A percentile compares a stretch with the other conserved stretches of the same genome.
Evolutionary conservation across 805 yeast species (phyloP).

Genomic region (Yamadazyma sp.): DNA sequence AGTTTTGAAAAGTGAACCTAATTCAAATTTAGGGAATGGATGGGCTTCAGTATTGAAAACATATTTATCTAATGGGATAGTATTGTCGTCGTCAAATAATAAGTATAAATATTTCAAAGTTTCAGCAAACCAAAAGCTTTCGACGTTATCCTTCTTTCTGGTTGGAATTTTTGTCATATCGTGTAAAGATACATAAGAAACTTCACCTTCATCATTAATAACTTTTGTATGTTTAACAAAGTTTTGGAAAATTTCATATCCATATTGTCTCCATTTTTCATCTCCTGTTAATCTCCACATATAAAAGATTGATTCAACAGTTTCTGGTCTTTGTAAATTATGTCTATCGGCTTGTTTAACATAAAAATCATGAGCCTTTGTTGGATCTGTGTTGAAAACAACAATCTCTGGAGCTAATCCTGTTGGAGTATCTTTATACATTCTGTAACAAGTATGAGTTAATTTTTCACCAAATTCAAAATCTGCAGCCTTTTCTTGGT

Average conservation of each 20-base stretch:
- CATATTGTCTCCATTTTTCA: constrained; percentile 81
- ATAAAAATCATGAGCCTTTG: constrained; percentile 50
- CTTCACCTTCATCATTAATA: constrained; percentile 37
- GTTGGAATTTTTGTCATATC: constrained; percentile 64
- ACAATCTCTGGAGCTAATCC: constrained; percentile 90
- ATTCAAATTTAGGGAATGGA: constrained; percentile 74
- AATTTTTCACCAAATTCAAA: constrained; percentile 69
- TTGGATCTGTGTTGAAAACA: constrained; percentile 63
- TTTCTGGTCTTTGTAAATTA: constrained; percentile 89
- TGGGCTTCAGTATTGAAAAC: constrained; percentile 94
- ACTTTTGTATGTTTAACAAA: constrained; percentile 61
- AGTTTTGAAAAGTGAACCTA: constrained; percentile 50
- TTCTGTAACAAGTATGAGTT: constrained; percentile 76
- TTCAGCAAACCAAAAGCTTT: constrained; percentile 92
- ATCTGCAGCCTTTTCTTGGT: constrained; percentile 54
- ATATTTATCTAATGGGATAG: constrained; percentile 62
- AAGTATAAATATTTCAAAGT: constrained; percentile 83
- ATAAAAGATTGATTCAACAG: constrained; percentile 83
- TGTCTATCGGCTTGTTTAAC: constrained; percentile 75
- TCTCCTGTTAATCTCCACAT: constrained; percentile 79
- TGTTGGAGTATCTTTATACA: constrained; percentile 70
- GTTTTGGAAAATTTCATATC: constrained; percentile 76
- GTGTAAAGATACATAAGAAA: constrained; percentile 58
- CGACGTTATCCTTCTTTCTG: constrained; percentile 67
- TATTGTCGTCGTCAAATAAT: constrained; percentile 64